Base-by-base conservation (phyloP, 768 basidiomycete species). In the Ramaria rubella region DNA sequence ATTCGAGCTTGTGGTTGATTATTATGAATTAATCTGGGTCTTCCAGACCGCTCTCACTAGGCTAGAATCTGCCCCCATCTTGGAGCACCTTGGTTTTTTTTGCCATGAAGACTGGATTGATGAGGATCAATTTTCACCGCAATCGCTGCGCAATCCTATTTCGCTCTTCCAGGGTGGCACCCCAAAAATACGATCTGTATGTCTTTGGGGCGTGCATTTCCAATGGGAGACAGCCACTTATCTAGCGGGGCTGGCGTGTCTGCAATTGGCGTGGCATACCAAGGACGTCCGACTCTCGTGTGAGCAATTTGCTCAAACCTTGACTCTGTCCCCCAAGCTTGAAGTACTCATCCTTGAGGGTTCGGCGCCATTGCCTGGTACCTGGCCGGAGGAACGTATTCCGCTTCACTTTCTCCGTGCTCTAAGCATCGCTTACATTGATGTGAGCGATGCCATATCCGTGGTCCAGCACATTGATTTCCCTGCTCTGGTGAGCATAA, bases 131-230 rank as follows among this genome's bases (percentile, higher is more conserved):
- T 30, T 23, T 48, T 31, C 14, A 17, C 31, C 17, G 26, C 55
- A 11, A 26, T 24, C 29, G 55, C 29, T 8, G 31, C 43, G 31
- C 23, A 24, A 5, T 30, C 21, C 23, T 19, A 29, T 14, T 14
- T 48, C 17, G 2, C 55, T 19, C 19, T 56, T 26, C 48, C 29
- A 24, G 2, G 34, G 24, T 11, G 55, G 45, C 8, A 56, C 55
- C 21, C 55, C 55, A 15, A 49, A 29, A 3, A 6, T 56, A 11
- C 44, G 30, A 23, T 45, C 30, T 29, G 43, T 56, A 2, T 5
- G 21, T 1, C 26, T 56, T 24, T 56, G 55, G 55, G 55, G 55
- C 15, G 55, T 56, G 19, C 55, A 56, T 15, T 19, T 56, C 44
- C 44, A 56, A 9, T 56, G 55, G 55, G 29, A 49, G 11, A 17